These are phyloP conservation scores for Globisporangium uncinulatum DNA, from an alignment of 352 stramenopile species.

Conservation along the genomic window DNA sequence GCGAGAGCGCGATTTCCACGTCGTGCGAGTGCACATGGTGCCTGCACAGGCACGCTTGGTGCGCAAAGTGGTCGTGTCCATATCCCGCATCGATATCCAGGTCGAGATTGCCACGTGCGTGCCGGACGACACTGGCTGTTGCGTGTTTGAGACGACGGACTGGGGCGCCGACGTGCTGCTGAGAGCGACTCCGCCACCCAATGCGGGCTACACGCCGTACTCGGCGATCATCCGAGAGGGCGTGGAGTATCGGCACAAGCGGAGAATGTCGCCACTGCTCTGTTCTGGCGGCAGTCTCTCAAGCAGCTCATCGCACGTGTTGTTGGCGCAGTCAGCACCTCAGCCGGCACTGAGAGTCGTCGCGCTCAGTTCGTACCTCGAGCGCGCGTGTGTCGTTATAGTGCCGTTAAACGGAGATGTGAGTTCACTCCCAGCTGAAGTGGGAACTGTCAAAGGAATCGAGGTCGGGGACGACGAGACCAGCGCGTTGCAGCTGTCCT, in stretches of 20 bases:
- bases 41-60: conserved; percentile 27
- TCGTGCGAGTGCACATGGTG: conserved; percentile 31
- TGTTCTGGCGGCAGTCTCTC: not conserved
- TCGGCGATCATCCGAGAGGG: conserved; percentile 25
- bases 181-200: conserved; percentile 10
- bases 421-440: not conserved
- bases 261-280: not conserved
- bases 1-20: conserved; percentile 37
- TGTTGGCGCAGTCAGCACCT: conserved; percentile 3
- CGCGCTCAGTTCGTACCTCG: not conserved
- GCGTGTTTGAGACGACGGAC: conserved; percentile 55
- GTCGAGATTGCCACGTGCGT: conserved; percentile 22
- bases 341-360: not conserved
- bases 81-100: conserved; percentile 28
- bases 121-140: conserved; percentile 39
- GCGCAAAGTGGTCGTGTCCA: conserved; percentile 29
- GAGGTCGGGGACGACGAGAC: not conserved
- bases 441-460: not conserved
- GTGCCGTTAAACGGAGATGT: not conserved
- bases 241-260: conserved; percentile 5
- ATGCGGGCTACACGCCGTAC: conserved; percentile 24
- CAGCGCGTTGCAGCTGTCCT: not conserved
- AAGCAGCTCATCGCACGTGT: conserved; percentile 4
- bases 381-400: not conserved
- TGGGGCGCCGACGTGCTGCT: conserved; percentile 47